Evolutionary conservation across 768 basidiomycete species (phyloP).

Genomic region (Auricularia auricula-judae): DNA sequence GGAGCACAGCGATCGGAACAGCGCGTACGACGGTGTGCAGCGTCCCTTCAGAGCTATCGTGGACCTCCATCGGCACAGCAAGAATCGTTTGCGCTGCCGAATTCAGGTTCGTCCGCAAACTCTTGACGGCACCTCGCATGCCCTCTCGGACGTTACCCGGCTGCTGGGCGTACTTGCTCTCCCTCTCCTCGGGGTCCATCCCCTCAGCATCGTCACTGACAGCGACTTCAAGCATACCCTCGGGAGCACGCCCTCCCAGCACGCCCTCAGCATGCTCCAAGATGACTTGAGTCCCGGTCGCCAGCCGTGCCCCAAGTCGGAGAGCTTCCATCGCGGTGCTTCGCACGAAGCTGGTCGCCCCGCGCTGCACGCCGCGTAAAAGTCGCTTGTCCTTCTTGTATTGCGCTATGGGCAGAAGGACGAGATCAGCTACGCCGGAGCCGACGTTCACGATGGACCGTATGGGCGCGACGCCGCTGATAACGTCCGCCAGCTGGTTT

Average conservation of each 20-base stretch:
- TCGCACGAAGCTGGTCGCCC: slow-evolving; percentile 84
- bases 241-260: slow-evolving; percentile 51
- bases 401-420: slow-evolving; percentile 91
- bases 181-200: slow-evolving; percentile 40
- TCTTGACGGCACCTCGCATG: slow-evolving; percentile 83
- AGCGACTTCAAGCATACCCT: neutral
- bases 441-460: slow-evolving; percentile 96
- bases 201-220: slow-evolving; percentile 27
- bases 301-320: slow-evolving; percentile 85
- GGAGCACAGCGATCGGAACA: slow-evolving; percentile 92
- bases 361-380: slow-evolving; percentile 87
- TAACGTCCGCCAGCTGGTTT: slow-evolving; percentile 92
- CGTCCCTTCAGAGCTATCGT: slow-evolving; percentile 84
- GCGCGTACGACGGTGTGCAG: slow-evolving; percentile 92
- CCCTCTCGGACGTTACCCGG: slow-evolving; percentile 78
- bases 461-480: slow-evolving; percentile 93
- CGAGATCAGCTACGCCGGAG: slow-evolving; percentile 90
- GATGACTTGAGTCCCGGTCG: slow-evolving; percentile 96
- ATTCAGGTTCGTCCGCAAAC: slow-evolving; percentile 73
- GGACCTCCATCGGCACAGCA: slow-evolving; percentile 98
- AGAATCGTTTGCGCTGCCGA: slow-evolving; percentile 97
- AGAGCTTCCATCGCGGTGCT: slow-evolving; percentile 94
- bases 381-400: slow-evolving; percentile 95
- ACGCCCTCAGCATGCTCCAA: slow-evolving; percentile 90
- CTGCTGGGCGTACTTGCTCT: slow-evolving; percentile 89